A percentile compares a stretch with the other conserved stretches of the same genome.
These are phyloP conservation scores for Arachis monticola DNA, from an alignment of 331 rosid species.

Conservation along the genomic window DNA sequence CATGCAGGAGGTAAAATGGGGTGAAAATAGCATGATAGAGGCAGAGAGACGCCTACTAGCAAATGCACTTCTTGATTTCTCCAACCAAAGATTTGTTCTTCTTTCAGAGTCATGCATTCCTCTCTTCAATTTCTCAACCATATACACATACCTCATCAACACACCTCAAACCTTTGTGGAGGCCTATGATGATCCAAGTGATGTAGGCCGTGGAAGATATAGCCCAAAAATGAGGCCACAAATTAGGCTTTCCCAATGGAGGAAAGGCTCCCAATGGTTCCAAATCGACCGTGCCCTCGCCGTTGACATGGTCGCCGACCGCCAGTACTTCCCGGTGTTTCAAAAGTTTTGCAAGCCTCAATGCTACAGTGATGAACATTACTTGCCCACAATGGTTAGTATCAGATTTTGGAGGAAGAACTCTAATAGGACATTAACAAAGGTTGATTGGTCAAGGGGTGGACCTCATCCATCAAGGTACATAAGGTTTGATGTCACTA, in stretches of 20 bases:
- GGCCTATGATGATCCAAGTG: conserved; percentile 52
- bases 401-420: conserved; percentile 59
- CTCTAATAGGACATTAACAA: conserved; percentile 76
- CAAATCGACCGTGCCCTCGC: conserved; percentile 65
- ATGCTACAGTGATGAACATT: conserved; percentile 77
- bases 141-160: conserved; percentile 58
- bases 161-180: conserved; percentile 60
- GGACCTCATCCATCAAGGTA: conserved; percentile 74
- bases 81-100: conserved; percentile 72
- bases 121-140: conserved; percentile 66
- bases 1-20: conserved; percentile 74
- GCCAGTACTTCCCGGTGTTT: conserved; percentile 48
- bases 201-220: conserved; percentile 67
- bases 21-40: conserved; percentile 73
- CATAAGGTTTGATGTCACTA: conserved; percentile 47
- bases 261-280: conserved; percentile 90
- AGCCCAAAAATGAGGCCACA: conserved; percentile 52
- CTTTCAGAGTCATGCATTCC: conserved; percentile 94
- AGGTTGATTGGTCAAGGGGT: conserved; percentile 86
- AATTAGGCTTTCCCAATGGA: conserved; percentile 56
- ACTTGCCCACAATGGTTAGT: conserved; percentile 63
- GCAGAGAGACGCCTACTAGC: conserved; percentile 79
- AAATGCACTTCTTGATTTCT: conserved; percentile 67
- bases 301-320: conserved; percentile 55
- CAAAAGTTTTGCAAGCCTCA: conserved; percentile 43